Percentiles rank a stretch among this genome's conserved stretches.
Conservation (phyloP, 2,329 filamentous ascomycete genomes). For the Hymenoscyphus repandus region DNA sequence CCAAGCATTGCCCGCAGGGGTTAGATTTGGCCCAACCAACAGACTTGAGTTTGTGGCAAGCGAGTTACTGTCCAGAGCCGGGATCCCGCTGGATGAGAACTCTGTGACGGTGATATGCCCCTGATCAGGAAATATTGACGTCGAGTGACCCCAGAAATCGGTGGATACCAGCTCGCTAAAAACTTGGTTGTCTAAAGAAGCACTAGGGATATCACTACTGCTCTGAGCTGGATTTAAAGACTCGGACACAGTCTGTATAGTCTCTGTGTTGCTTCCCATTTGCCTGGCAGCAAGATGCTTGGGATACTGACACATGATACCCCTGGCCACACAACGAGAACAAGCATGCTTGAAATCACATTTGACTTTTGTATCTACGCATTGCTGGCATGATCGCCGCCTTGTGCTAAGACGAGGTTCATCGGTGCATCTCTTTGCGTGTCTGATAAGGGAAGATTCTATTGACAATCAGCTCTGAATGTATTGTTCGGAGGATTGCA, state of each 20-base stretch:
- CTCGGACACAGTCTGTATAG: too few relatives aligned
- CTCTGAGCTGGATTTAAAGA: too few relatives aligned
- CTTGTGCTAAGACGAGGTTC: not conserved
- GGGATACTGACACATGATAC: not conserved
- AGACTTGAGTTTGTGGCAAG: not conserved
- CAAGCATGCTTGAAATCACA: conserved; percentile 1
- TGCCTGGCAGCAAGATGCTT: not conserved
- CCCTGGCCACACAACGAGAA: not conserved
- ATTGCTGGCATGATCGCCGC: not conserved
- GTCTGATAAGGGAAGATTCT: conserved; percentile 14
- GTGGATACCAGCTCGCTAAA: too few relatives aligned
- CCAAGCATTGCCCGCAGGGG: not conserved
- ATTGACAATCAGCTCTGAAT: not conserved
- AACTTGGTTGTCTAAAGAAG: too few relatives aligned
- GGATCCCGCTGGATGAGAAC: too few relatives aligned
- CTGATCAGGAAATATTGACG: too few relatives aligned
- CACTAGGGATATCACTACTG: too few relatives aligned
- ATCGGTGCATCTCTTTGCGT: conserved; percentile 10
- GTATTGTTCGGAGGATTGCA: not conserved
- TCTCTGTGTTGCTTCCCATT: too few relatives aligned
- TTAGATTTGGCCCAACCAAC: not conserved
- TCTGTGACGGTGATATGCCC: too few relatives aligned
- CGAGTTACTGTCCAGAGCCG: too few relatives aligned
- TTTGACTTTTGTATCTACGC: not conserved
- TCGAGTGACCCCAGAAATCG: too few relatives aligned